phyloP scores from a whole-genome alignment of 2,329 filamentous ascomycete species.

The Monosporascus sp. region DNA sequence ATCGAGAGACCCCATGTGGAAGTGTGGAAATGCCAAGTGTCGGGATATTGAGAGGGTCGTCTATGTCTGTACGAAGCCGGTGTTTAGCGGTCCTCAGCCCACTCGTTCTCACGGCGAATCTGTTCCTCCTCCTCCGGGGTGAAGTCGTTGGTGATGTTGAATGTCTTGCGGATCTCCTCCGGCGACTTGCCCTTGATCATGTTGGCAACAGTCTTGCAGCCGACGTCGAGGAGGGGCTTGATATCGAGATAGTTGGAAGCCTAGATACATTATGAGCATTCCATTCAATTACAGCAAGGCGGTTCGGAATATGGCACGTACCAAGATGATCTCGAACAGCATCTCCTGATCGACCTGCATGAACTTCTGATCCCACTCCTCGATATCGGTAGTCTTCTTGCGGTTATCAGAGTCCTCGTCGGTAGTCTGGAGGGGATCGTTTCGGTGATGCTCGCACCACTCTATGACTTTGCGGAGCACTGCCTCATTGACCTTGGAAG shows the following conservation, averaged over 20 bases:
- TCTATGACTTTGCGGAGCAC: slow-evolving; percentile 95
- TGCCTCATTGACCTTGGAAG: slow-evolving; percentile 73
- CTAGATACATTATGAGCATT: slow-evolving; percentile 39
- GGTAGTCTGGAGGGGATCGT: slow-evolving; percentile 73
- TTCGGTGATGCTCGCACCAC: slow-evolving; percentile 94
- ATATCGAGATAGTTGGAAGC: slow-evolving; percentile 99
- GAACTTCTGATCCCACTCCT: slow-evolving; percentile 99
- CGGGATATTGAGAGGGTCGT: background rate
- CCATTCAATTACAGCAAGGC: background rate
- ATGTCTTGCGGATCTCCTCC: slow-evolving; percentile 98
- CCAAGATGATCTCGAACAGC: slow-evolving; percentile 98
- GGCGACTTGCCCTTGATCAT: slow-evolving; percentile 99
- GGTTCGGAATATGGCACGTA: slow-evolving; percentile 39
- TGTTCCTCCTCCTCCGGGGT: slow-evolving; percentile 98
- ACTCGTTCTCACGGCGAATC: slow-evolving; percentile 87
- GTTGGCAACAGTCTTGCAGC: slow-evolving; percentile 99
- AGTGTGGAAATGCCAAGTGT: no score
- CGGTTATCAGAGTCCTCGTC: slow-evolving; percentile 92
- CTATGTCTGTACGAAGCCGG: background rate
- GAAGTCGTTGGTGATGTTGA: slow-evolving; percentile 99
- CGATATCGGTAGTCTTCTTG: slow-evolving; percentile 98
- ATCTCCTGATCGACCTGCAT: slow-evolving; percentile 99
- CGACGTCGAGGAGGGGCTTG: slow-evolving; percentile 94
- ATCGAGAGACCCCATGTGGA: no score
- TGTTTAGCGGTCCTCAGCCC: slow-evolving; percentile 74